Base-by-base conservation (phyloP, 2,329 filamentous ascomycete genomes). In the Domatiomyces catenatus region DNA sequence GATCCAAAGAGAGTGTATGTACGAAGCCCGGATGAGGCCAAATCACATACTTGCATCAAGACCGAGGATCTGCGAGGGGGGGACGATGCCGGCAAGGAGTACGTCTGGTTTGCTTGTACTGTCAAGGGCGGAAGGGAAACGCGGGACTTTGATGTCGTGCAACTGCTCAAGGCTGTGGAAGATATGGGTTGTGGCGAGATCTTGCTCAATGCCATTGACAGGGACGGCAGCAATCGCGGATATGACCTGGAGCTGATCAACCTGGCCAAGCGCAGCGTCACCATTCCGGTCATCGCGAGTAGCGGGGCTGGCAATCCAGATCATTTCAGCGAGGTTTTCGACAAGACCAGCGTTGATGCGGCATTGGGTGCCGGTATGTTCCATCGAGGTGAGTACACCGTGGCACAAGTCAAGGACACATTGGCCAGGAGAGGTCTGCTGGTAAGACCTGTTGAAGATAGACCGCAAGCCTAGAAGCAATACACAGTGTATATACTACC, bases 71-170 rank as follows among this genome's bases (percentile, higher is more conserved):
- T 79, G 0, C 32, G 32, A 39, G 32, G 32, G 15, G 32, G 32
- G 15, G 87, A 89, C 7, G 81, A 85, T 19, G 26, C 55, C 17
- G 88, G 88, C 24, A 86, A 95, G 67, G 71, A 73, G 48, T 84
- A 80, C 67, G 94, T 87, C 71, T 98, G 90, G 90, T 98, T 95
- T 66, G 89, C 92, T 52, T 96, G 92, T 70, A 98, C 92, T 5
- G 87, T 94, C 71, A 93, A 90, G 70, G 92, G 92, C 46, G 92
- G 92, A 5, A 81, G 92, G 54, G 90, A 96, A 70, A 89, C 84
- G n/a, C 79, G 89, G 53, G 88, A 96, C 65, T 75, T 96, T 58
- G 90, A 96, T 64, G 92, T 95, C 15, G 79, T 89, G 12, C 85
- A 96, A 69, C 77, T 98, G 8, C 80, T 83, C 8, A 80, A 78